Conservation (phyloP, 129 eudicot species). For the Heracleum sosnowskyi region DNA sequence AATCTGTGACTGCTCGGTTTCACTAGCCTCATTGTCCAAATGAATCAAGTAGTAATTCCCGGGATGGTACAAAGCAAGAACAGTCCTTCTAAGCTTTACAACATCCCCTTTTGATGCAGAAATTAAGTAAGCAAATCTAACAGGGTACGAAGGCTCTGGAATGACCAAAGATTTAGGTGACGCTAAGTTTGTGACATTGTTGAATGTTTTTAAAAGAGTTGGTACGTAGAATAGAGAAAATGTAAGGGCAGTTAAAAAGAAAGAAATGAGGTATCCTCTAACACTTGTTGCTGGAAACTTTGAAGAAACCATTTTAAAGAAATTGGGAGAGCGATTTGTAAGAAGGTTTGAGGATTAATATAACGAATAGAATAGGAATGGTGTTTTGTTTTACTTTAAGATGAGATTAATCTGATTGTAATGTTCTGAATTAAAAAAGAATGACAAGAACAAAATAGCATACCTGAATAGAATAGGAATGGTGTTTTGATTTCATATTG, state of each 20-base stretch:
- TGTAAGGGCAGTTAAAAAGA: constrained; percentile 41
- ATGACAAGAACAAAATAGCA: neutral
- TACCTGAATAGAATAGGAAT: neutral
- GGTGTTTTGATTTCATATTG: too few species aligned
- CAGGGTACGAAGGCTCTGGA: constrained; percentile 41
- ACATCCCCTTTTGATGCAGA: constrained; percentile 82
- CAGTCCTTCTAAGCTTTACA: constrained; percentile 47
- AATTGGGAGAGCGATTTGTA: neutral
- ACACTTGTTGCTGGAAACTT: constrained; percentile 31
- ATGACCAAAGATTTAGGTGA: constrained; percentile 19
- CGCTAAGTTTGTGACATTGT: constrained; percentile 1
- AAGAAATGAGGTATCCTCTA: constrained; percentile 27
- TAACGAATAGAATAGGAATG: neutral
- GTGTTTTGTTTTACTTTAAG: neutral
- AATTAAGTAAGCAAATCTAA: constrained; percentile 81
- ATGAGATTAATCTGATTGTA: neutral
- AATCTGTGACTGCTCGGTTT: constrained; percentile 46
- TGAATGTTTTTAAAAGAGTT: constrained; percentile 25
- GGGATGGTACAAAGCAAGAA: constrained; percentile 74
- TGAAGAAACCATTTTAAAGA: neutral
- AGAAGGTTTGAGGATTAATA: neutral
- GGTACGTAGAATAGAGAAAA: constrained; percentile 51
- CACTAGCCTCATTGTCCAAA: constrained; percentile 51
- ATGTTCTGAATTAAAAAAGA: neutral
- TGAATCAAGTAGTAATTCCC: constrained; percentile 66